Evolutionary conservation across 148 eudicot species (phyloP).

Genomic region (Mesembryanthemum crystallinum): DNA sequence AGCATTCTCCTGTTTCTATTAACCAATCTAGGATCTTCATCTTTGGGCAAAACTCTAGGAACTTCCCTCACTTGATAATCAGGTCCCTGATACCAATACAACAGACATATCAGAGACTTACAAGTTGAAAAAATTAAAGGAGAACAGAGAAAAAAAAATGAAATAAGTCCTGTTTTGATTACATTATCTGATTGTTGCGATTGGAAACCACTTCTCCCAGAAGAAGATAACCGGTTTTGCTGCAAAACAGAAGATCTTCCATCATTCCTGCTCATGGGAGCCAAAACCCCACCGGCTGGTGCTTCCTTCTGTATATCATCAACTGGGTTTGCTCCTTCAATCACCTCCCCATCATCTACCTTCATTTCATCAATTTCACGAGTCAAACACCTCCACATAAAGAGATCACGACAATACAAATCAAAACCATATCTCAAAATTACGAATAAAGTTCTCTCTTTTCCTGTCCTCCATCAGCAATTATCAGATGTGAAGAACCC

Average conservation of each 20-base stretch:
- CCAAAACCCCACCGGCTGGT: conserved; percentile 16
- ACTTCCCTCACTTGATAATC: conserved; percentile 55
- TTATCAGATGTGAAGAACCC: background rate
- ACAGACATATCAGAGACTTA: background rate
- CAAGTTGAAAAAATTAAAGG: background rate
- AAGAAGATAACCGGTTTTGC: conserved; percentile 24
- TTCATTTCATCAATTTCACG: conserved; percentile 27
- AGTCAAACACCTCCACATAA: conserved; percentile 1
- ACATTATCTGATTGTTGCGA: conserved; percentile 51
- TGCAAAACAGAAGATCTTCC: conserved; percentile 37
- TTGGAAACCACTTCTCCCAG: conserved; percentile 46
- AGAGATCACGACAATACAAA: background rate
- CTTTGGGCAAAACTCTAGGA: conserved; percentile 75
- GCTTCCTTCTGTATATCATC: conserved; percentile 39
- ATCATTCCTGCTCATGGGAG: conserved; percentile 35
- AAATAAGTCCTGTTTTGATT: conserved; percentile 23
- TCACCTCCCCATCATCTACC: conserved; percentile 73
- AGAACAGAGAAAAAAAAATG: background rate
- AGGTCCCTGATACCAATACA: conserved; percentile 46
- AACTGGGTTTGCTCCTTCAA: conserved; percentile 36
- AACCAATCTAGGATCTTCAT: conserved; percentile 78
- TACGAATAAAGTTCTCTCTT: background rate
- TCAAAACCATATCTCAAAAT: background rate
- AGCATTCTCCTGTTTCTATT: conserved; percentile 85
- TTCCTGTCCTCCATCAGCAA: background rate